Percentiles rank a stretch among this genome's conserved stretches.
Conservation (phyloP, 768 basidiomycete genomes). For the Mycena rebaudengoi region DNA sequence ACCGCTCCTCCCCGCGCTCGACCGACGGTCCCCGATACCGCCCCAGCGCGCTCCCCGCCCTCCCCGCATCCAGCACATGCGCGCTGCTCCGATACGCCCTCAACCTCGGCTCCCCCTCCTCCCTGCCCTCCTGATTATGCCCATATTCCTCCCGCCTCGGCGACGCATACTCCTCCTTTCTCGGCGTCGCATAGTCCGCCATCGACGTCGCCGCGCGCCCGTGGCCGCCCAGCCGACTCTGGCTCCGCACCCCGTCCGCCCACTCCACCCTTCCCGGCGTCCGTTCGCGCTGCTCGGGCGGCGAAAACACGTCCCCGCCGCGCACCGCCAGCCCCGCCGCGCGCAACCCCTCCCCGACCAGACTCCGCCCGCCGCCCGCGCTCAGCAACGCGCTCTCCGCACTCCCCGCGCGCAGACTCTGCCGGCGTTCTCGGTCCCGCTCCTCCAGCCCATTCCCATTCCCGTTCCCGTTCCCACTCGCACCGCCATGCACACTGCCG, state of each 20-base stretch:
- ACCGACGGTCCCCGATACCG: conserved; percentile 25
- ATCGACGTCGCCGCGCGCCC: conserved; percentile 63
- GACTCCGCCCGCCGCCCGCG: conserved; percentile 56
- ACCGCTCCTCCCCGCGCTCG: conserved; percentile 21
- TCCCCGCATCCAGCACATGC: conserved; percentile 39
- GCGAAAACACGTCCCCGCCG: conserved; percentile 22
- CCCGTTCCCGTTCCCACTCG: neutral
- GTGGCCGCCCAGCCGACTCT: conserved; percentile 27
- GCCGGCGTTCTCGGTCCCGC: conserved; percentile 60
- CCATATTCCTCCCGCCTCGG: conserved; percentile 17
- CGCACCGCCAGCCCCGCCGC: conserved; percentile 66
- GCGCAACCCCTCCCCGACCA: conserved; percentile 73
- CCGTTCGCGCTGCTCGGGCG: conserved; percentile 14
- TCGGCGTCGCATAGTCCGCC: conserved; percentile 53
- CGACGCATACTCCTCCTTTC: conserved; percentile 34
- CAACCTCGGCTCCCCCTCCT: conserved; percentile 41
- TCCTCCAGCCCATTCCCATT: neutral
- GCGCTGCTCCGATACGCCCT: conserved; percentile 51
- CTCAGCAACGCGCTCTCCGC: conserved; percentile 76
- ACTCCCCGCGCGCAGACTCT: conserved; percentile 70
- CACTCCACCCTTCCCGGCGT: conserved; percentile 34
- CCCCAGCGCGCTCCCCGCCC: conserved; percentile 20
- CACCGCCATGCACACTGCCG: neutral
- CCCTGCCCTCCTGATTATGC: conserved; percentile 18
- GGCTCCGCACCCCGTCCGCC: conserved; percentile 28